Base-by-base conservation (phyloP, 768 basidiomycete genomes). In the Termitomyces sp. region DNA sequence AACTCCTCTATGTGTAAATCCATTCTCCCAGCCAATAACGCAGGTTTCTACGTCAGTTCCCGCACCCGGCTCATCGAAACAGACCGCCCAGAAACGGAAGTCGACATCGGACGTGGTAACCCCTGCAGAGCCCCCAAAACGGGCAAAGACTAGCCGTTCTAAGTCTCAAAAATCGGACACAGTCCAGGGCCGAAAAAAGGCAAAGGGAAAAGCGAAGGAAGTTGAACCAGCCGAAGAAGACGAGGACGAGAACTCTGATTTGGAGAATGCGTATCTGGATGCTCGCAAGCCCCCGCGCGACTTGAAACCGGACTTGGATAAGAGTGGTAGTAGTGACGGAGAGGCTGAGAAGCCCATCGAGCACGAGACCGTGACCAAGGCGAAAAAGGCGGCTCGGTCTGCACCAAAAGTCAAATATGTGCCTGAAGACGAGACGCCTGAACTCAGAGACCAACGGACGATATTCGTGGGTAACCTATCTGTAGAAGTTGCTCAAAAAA, bases 391-490 rank as follows among this genome's bases (percentile, higher is more conserved):
- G n/a, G 61, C 60, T 32, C 48, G 54, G 41, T 46, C 63, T 56
- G 57, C 57, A 49, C 54, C 67, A 37, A 74, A 74, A 61, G 59
- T 64, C 16, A 88, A 85, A 59, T 79, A 77, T 62, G 76, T 78
- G 1, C 91, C 90, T 0, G 60, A 72, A 26, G 85, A 83, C 54
- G 95, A 98, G 71, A 90, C 90, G 0, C 68, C 81, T 18, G 85
- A 83, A 55, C 84, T 81, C 59, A 81, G 88, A 48, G 86, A 97
- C 64, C 79, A 80, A 18, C 82, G 96, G 27, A 98, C 96, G 5
- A 77, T 98, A 47, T 99, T 99, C 70, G 75, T 99, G 14, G 95
- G 95, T 3, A 98, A 98, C 67, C 74, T 99, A 2, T 82, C 87
- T 0, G 74, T 89, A 1, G 86, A 90, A 8, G 82, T 91, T 20